phyloP scores from a whole-genome alignment of 116 monocot species.

The Phalaenopsis hybrid region DNA sequence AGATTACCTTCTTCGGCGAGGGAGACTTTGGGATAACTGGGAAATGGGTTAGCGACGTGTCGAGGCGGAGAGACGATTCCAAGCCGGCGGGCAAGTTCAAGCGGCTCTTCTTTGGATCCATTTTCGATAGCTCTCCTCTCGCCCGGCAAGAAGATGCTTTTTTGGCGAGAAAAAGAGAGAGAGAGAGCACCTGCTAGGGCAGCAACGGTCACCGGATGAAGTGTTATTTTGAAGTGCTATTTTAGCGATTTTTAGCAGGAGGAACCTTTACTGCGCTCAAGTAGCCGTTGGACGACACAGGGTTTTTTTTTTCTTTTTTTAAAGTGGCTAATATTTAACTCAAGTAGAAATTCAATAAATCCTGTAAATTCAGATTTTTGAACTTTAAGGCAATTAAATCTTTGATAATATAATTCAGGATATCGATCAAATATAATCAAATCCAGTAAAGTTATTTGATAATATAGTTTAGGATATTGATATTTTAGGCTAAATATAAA shows the following conservation, averaged over 20 bases:
- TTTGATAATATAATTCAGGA: too few relatives aligned
- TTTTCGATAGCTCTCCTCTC: neutral
- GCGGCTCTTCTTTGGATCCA: constrained; percentile 29
- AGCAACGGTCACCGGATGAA: neutral
- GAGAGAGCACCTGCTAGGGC: neutral
- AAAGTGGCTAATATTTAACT: too few relatives aligned
- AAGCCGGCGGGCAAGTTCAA: constrained; percentile 74
- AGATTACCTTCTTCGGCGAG: constrained; percentile 78
- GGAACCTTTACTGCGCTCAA: neutral
- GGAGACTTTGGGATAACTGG: constrained; percentile 46
- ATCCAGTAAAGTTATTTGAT: too few relatives aligned
- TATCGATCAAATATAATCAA: too few relatives aligned
- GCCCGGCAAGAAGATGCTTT: neutral
- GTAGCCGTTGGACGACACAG: neutral
- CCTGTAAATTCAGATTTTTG: too few relatives aligned
- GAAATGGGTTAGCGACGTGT: constrained; percentile 35
- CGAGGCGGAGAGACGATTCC: constrained; percentile 57
- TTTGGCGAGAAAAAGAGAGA: neutral
- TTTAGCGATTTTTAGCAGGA: neutral
- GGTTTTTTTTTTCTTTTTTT: neutral
- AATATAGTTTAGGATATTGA: too few relatives aligned
- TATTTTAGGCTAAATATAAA: too few relatives aligned
- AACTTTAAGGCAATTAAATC: too few relatives aligned
- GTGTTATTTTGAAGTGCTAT: neutral
- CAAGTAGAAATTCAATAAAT: too few relatives aligned